Conservation (phyloP, 352 stramenopile species). For the Lagenidium sp. region DNA sequence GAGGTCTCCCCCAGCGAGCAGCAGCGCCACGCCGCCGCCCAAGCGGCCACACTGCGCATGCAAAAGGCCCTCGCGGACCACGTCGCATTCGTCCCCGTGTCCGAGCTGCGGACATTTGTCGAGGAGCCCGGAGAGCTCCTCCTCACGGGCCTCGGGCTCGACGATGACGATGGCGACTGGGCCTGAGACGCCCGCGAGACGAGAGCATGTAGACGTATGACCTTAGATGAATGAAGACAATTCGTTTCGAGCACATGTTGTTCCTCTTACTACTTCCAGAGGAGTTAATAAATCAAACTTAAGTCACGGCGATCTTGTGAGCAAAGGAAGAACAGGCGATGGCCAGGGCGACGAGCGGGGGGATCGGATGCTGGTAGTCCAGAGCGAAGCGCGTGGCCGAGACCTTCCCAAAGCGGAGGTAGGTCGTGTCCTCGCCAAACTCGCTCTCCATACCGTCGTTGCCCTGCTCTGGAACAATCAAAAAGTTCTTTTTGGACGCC, state of each 20-base stretch:
- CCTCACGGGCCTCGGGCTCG: conserved; percentile 12
- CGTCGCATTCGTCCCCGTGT: conserved; percentile 53
- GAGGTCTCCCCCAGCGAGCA: too few relatives aligned
- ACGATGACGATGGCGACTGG: not conserved
- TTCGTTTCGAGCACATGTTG: too few relatives aligned
- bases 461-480: conserved; percentile 50
- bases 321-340: conserved; percentile 79
- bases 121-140: conserved; percentile 17
- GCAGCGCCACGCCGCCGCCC: too few relatives aligned
- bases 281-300: conserved; percentile 1
- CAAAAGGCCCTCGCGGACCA: conserved; percentile 58
- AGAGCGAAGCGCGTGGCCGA: conserved; percentile 72
- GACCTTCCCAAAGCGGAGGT: conserved; percentile 80
- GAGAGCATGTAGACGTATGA: too few relatives aligned
- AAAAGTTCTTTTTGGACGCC: conserved; percentile 91
- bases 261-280: not conserved
- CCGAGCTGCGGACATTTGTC: conserved; percentile 39
- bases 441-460: conserved; percentile 45
- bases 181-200: not conserved
- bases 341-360: conserved; percentile 69
- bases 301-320: conserved; percentile 83
- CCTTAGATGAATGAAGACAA: too few relatives aligned
- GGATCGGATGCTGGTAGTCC: conserved; percentile 66
- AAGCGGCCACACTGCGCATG: conserved; percentile 29
- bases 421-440: conserved; percentile 33